Evolutionary conservation across 2,329 filamentous ascomycete genomes (phyloP), one percentile per base, ranked within the genome.

Genomic region (Cytospora piceicola): DNA sequence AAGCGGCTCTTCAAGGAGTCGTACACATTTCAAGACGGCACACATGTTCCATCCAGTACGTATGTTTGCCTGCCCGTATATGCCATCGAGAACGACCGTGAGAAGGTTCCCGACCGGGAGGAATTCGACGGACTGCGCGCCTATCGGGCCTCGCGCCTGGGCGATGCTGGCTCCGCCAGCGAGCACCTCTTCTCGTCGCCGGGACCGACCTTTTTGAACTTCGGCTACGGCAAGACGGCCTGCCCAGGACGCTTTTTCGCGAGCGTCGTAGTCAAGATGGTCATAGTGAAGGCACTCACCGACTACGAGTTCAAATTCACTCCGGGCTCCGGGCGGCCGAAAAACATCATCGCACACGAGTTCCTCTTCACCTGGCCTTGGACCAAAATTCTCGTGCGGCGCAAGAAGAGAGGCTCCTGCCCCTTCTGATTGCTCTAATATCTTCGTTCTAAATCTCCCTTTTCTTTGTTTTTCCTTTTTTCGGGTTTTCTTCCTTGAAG

Each of bases 231-330:
- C 8, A 55, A 71, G 36, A 73, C 75, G 51, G 71, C 75, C 0
- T 77, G 76, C 63, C 75, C 76, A 8, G 75, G 76, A 0, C 71
- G 75, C 0, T 76, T 75, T 67, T 75, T 75, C 58, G 75, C 75
- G 0, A 67, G 69, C 29, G 67, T 71, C 15, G 67, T 71, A 27
- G 71, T 76, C 56, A 77, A 77, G 67, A 72, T 75, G 46, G 64
- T 75, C n/a, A 30, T 76, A 32, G 69, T 68, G 8, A 67, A 71
- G 65, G 29, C 75, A 49, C 65, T 76, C 4, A 59, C 69, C 12
- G 66, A 72, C 20, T 76, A 73, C 61, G 74, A 75, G 17, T 72
- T 74, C 56, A 61, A 68, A 52, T 71, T 73, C 60, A 39, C 60
- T 24, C 53, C 58, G 11, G 69, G 69, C 11, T 39, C 71, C 36